Evolutionary conservation across 495 filamentous ascomycete species (phyloP).

Genomic region (Acidiella bohemica): DNA sequence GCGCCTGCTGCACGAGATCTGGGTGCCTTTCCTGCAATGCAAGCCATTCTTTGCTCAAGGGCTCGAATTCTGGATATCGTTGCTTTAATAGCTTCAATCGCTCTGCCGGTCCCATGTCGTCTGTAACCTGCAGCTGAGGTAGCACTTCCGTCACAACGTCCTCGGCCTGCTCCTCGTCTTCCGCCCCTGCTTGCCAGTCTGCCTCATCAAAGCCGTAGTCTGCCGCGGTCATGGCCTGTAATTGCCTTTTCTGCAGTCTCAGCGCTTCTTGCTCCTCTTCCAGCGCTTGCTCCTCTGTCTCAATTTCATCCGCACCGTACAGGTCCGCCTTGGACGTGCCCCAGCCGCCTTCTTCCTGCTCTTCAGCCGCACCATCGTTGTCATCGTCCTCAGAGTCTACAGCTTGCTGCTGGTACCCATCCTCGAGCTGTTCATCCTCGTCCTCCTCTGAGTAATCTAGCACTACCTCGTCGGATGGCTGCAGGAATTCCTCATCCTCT

Average conservation of each 20-base stretch:
- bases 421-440: conserved; percentile 36
- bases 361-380: conserved; percentile 44
- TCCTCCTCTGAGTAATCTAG: conserved; percentile 50
- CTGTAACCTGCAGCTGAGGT: conserved; percentile 65
- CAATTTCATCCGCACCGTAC: conserved; percentile 79
- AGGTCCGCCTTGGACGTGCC: conserved; percentile 79
- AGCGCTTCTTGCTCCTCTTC: conserved; percentile 86
- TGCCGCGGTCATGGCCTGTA: conserved; percentile 69
- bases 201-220: conserved; percentile 87
- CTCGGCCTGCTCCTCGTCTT: conserved; percentile 34
- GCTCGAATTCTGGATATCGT: conserved; percentile 84
- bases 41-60: conserved; percentile 65
- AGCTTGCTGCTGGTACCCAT: conserved; percentile 20
- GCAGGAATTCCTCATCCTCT: conserved; percentile 39
- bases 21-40: conserved; percentile 52
- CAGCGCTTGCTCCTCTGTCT: conserved; percentile 80
- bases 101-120: conserved; percentile 64
- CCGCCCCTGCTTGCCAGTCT: conserved; percentile 52
- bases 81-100: conserved; percentile 59
- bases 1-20: conserved; percentile 30
- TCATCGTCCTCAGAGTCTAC: conserved; percentile 28
- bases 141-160: conserved; percentile 63
- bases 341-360: conserved; percentile 68
- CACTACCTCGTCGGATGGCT: conserved; percentile 82
- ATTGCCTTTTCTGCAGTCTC: conserved; percentile 74